Conservation (phyloP, 1,284 basidiomycete species). For the Naganishia sp. region DNA sequence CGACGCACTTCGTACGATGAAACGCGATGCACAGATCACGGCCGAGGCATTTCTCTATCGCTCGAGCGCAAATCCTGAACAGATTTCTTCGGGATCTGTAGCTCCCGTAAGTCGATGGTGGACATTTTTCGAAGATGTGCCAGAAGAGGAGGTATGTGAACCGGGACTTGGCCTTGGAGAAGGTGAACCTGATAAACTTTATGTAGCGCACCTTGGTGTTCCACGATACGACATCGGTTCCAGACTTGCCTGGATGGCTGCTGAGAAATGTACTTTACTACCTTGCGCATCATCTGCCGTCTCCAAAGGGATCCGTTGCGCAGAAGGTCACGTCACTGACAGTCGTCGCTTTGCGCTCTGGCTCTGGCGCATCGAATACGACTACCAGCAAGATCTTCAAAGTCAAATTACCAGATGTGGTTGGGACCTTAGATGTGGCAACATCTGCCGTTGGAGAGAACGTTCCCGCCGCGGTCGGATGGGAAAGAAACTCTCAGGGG, state of each 20-base stretch:
- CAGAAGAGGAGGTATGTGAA: conserved; percentile 54
- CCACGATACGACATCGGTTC: conserved; percentile 79
- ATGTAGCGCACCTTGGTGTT: conserved; percentile 69
- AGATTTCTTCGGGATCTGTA: conserved; percentile 1
- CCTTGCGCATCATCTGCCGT: conserved; percentile 57
- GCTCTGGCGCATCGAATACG: conserved; percentile 35
- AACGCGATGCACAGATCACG: conserved; percentile 23
- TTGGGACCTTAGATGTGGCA: background rate
- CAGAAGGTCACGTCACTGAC: conserved; percentile 61
- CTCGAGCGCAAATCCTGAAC: background rate
- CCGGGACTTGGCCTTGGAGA: background rate
- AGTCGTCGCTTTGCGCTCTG: conserved; percentile 71
- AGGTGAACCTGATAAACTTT: conserved; percentile 8
- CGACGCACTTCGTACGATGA: conserved; percentile 20
- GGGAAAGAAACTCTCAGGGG: conserved; percentile 82
- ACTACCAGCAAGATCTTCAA: conserved; percentile 31
- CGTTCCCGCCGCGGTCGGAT: conserved; percentile 75
- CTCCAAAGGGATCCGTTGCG: background rate
- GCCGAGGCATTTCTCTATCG: conserved; percentile 29
- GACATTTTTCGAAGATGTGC: conserved; percentile 59
- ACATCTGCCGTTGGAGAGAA: background rate
- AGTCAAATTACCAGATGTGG: conserved; percentile 21
- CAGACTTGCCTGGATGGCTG: conserved; percentile 86
- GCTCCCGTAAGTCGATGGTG: conserved; percentile 49
- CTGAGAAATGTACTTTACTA: conserved; percentile 87